phyloP scores from a whole-genome alignment of 345 rosid genomes.

The Eucalyptus pauciflora region DNA sequence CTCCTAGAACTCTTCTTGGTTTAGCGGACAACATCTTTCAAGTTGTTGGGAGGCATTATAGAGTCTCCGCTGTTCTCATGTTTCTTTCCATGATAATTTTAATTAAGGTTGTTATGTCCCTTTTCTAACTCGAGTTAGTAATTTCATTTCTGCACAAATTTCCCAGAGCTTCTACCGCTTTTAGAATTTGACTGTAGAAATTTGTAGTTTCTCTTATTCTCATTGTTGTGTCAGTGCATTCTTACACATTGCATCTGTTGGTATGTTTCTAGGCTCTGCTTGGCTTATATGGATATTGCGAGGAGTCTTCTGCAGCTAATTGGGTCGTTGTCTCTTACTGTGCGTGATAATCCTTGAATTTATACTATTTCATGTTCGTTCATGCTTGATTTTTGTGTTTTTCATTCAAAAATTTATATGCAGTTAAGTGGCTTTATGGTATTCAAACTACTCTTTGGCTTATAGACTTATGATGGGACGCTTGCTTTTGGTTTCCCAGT shows the following conservation, averaged over 20 bases:
- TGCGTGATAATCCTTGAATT: constrained; percentile 17
- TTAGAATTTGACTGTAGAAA: background rate
- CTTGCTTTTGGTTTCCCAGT: background rate
- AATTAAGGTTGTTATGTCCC: background rate
- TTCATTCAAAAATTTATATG: background rate
- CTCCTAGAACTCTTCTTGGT: background rate
- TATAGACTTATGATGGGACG: background rate
- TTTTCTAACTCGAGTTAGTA: background rate
- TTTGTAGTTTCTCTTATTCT: background rate
- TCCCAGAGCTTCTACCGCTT: background rate
- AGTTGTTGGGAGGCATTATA: background rate
- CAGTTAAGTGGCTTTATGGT: background rate
- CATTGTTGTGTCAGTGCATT: background rate
- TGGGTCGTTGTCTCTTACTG: constrained; percentile 35
- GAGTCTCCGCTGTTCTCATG: background rate
- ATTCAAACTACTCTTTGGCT: background rate
- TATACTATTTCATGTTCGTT: background rate
- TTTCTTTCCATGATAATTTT: background rate
- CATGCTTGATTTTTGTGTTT: background rate
- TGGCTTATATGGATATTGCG: constrained; percentile 57
- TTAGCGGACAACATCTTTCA: background rate
- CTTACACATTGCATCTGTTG: constrained; percentile 1
- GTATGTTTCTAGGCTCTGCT: constrained; percentile 32
- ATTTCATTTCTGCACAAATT: background rate
- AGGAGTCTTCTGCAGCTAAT: constrained; percentile 56